phyloP scores from a whole-genome alignment of 1,284 basidiomycete genomes.

The Puccinia triticina region DNA sequence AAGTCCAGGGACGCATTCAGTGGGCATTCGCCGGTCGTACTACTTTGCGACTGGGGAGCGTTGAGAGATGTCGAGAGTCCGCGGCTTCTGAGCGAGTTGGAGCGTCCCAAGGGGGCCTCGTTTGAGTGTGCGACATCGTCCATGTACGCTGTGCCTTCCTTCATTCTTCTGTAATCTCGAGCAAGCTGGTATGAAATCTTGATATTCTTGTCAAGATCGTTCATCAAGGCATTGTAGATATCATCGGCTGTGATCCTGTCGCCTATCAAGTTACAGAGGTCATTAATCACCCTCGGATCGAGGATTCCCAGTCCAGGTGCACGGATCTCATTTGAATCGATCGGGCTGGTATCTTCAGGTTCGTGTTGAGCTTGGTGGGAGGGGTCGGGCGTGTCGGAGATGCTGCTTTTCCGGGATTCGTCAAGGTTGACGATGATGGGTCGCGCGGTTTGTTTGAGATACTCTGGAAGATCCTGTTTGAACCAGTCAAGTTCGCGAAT shows the following conservation, averaged over 20 bases:
- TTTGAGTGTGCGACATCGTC: constrained; percentile 14
- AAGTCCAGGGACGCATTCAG: constrained; percentile 24
- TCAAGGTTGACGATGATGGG: constrained; percentile 24
- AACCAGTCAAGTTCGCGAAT: constrained; percentile 88
- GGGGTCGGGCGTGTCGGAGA: constrained; percentile 29
- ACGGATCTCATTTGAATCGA: constrained; percentile 43
- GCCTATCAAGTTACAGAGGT: constrained; percentile 39
- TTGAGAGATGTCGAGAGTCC: constrained; percentile 31
- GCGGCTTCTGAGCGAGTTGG: constrained; percentile 32
- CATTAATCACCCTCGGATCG: constrained; percentile 39
- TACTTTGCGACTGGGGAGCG: constrained; percentile 2
- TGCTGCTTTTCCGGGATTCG: constrained; percentile 18
- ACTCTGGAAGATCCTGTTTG: constrained; percentile 77
- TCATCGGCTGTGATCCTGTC: constrained; percentile 40
- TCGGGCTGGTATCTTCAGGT: constrained; percentile 20
- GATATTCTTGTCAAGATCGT: constrained; percentile 45
- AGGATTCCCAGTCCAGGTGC: constrained; percentile 35
- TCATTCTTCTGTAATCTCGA: constrained; percentile 51
- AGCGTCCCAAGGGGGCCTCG: constrained; percentile 23
- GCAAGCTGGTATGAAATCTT: constrained; percentile 49
- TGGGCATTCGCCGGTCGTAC: constrained; percentile 1
- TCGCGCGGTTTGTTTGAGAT: constrained; percentile 64
- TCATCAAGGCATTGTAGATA: constrained; percentile 29
- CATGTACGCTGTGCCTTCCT: constrained; percentile 45
- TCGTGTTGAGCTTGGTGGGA: constrained; percentile 25